Percentiles rank a stretch among this genome's conserved stretches.
Conservation (phyloP, 257 asterid species). For the Buddleja alternifolia region DNA sequence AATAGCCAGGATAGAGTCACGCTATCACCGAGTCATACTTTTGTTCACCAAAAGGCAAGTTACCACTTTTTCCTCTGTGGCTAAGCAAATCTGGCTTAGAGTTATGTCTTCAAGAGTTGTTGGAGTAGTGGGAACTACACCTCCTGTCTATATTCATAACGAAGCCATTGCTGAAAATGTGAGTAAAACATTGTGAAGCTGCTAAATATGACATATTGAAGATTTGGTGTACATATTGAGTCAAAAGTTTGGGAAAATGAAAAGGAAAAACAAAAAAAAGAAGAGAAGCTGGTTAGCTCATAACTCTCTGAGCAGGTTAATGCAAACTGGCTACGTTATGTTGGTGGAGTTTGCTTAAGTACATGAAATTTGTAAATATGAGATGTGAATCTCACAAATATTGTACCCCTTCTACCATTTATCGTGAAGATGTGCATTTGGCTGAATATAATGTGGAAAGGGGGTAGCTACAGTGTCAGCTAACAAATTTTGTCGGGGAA, state of each 20-base stretch:
- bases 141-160: background rate
- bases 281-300: background rate
- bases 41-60: constrained; percentile 33
- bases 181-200: background rate
- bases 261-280: background rate
- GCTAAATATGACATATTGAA: background rate
- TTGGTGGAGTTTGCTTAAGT: background rate
- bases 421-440: background rate
- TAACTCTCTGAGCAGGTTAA: background rate
- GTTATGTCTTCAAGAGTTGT: background rate
- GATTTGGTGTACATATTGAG: background rate
- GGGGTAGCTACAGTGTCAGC: background rate
- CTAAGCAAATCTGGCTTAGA: constrained; percentile 27
- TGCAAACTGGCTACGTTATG: no score
- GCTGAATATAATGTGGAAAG: background rate
- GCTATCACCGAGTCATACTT: constrained; percentile 29
- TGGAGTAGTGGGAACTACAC: background rate
- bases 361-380: background rate
- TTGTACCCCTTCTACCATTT: no score
- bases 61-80: constrained; percentile 48
- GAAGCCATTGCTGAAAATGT: background rate
- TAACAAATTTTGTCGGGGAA: background rate
- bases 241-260: background rate
- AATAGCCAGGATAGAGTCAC: constrained; percentile 34
- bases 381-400: background rate